Percentiles rank a stretch among this genome's conserved stretches.
Evolutionary conservation across 345 rosid species (phyloP).

Genomic region (Salix purpurea): DNA sequence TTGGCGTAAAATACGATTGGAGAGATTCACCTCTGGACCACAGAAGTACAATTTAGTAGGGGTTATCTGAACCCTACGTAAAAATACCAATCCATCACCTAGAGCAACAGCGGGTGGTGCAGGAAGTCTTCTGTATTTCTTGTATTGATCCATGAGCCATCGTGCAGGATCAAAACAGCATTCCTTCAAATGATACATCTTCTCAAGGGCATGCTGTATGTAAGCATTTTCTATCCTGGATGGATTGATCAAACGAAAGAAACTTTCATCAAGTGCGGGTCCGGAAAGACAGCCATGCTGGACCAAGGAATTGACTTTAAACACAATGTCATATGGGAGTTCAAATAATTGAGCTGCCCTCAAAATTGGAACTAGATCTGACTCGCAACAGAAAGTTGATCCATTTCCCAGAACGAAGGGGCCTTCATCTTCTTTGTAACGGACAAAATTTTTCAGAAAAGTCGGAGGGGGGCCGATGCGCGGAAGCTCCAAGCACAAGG

Average conservation of each 20-base stretch:
- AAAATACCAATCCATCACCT: constrained; percentile 40
- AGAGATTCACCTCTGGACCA: constrained; percentile 53
- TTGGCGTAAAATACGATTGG: constrained; percentile 45
- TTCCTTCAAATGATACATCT: constrained; percentile 22
- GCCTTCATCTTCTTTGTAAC: constrained; percentile 24
- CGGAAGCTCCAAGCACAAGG: constrained; percentile 51
- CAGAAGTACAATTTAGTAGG: constrained; percentile 46
- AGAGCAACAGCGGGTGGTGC: constrained; percentile 22
- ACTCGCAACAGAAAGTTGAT: constrained; percentile 18
- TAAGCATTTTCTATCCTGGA: constrained; percentile 6
- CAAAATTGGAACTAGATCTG: constrained; percentile 39
- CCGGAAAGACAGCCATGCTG: constrained; percentile 47
- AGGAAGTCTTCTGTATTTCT: constrained; percentile 10
- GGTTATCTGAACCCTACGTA: constrained; percentile 43
- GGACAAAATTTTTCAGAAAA: constrained; percentile 25
- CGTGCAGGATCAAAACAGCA: constrained; percentile 44
- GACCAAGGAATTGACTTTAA: constrained; percentile 41
- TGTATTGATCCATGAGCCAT: constrained; percentile 41
- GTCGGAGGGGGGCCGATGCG: constrained; percentile 19
- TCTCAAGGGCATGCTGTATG: constrained; percentile 42
- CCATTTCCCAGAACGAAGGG: constrained; percentile 22
- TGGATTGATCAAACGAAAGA: constrained; percentile 34
- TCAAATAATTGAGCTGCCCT: constrained; percentile 23
- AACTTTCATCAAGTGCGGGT: constrained; percentile 31
- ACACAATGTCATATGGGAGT: constrained; percentile 41